Evolutionary conservation across 2,329 filamentous ascomycete species (phyloP), one percentile per base, ranked within the genome.

Genomic region (Xylariaceae sp.): DNA sequence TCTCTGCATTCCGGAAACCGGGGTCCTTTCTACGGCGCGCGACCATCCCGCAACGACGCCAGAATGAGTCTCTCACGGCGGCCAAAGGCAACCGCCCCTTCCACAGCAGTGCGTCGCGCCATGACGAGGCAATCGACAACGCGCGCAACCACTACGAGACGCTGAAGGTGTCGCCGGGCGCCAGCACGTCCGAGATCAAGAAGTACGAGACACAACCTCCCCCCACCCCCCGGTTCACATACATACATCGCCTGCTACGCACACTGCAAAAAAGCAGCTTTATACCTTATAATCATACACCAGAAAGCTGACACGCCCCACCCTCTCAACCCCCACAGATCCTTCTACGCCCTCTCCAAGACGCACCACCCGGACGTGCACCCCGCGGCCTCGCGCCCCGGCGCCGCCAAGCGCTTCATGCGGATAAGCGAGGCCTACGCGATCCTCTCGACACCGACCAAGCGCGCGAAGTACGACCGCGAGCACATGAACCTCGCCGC

Each of bases 301-400:
- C 27, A 35, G n/a, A n/a, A n/a, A n/a, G n/a, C n/a, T n/a, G 32
- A 18, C 23, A 15, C 40, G 13, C 21, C 32, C 18, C 13, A 24
- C 18, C 29, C 15, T 9, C 15, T 44, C 33, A 11, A n/a, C 6
- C 43, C 3, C 6, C 32, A 23, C 53, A 86, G 83, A 66, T 84
- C 84, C 62, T 99, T 97, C 82, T 97, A 97, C 80, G 75, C 81
- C 57, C 89, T 97, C 70, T 96, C 92, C 68, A 96, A 97, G 75
- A 77, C 82, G 48, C 88, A 96, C 80, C 94, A 99, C 73, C 94
- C 94, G 1, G 94, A 99, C 79, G 85, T 86, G 70, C 95, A 97
- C 78, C 90, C 81, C 3, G 26, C 37, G 1, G 21, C 55, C 0
- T 33, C 6, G 7, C 51, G 58, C 1, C 55, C 88, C 89, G 4